These are phyloP conservation scores for Fonticula alba DNA, from an alignment of 78 protist genomes.

Conservation along the genomic window DNA sequence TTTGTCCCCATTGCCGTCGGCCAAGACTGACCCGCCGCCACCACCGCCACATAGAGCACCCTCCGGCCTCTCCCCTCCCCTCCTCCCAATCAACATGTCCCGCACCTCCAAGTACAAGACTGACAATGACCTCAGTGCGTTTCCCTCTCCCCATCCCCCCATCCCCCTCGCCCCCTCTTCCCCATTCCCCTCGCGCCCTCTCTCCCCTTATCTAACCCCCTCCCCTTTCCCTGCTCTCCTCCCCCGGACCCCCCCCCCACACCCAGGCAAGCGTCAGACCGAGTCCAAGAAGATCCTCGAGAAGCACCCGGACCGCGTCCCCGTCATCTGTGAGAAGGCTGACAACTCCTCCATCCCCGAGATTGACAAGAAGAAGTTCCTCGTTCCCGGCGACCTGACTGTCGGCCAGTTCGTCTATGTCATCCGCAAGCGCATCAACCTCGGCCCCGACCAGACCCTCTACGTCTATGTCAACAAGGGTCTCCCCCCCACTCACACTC, in stretches of 20 bases:
- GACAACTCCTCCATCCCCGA: constrained; percentile 31
- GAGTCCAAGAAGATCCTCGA: constrained; percentile 19
- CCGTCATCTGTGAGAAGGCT: constrained; percentile 45
- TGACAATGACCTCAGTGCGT: too few relatives aligned
- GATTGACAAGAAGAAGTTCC: constrained; percentile 63
- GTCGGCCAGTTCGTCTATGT: constrained; percentile 71
- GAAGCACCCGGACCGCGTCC: constrained; percentile 59
- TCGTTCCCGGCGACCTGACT: constrained; percentile 59
- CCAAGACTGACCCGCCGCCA: too few relatives aligned
- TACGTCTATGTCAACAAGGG: constrained; percentile 39
- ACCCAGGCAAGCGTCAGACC: constrained; percentile 7
- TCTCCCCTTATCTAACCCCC: too few relatives aligned
- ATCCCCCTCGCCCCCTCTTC: too few relatives aligned
- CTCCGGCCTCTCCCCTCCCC: too few relatives aligned
- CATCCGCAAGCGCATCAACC: constrained; percentile 59
- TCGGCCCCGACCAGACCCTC: constrained; percentile 55
- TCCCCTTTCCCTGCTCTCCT: too few relatives aligned
- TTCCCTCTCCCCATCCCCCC: too few relatives aligned
- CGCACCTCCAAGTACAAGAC: too few relatives aligned
- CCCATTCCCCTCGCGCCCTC: too few relatives aligned
- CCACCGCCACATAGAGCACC: too few relatives aligned
- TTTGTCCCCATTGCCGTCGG: too few relatives aligned
- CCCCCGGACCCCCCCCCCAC: background rate
- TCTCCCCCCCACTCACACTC: constrained; percentile 32
- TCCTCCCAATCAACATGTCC: too few relatives aligned